Percentiles rank a stretch among this genome's conserved stretches.
Evolutionary conservation across 345 rosid genomes (phyloP).

Genomic region (Salix viminalis): DNA sequence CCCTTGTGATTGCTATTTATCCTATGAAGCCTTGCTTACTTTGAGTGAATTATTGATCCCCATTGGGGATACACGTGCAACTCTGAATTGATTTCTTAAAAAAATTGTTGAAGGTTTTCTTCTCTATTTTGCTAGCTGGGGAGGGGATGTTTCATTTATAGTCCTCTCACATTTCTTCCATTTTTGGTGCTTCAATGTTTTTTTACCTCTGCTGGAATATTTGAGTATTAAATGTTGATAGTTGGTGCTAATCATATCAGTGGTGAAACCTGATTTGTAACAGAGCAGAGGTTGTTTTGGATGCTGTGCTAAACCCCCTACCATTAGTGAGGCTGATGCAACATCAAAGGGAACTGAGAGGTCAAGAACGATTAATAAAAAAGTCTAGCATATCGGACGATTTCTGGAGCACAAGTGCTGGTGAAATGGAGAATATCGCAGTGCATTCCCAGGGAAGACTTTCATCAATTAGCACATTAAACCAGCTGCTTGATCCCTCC

Average conservation of each 20-base stretch:
- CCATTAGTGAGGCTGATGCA: constrained; percentile 41
- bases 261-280: constrained; percentile 51
- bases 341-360: constrained; percentile 49
- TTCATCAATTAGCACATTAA: constrained; percentile 51
- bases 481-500: constrained; percentile 41
- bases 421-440: constrained; percentile 55
- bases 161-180: neutral
- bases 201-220: neutral
- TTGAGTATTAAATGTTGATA: neutral
- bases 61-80: neutral
- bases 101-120: neutral
- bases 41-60: neutral
- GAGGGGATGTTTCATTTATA: neutral
- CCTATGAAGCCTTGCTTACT: neutral
- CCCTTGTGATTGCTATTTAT: neutral
- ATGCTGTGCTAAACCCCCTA: constrained; percentile 52
- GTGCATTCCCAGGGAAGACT: constrained; percentile 56
- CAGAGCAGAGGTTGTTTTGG: constrained; percentile 97
- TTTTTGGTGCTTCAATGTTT: neutral
- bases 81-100: neutral
- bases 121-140: neutral
- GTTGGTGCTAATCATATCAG: constrained; percentile 35
- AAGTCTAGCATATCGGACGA: constrained; percentile 43
- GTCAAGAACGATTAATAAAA: constrained; percentile 42
- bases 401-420: constrained; percentile 58